Conservation (phyloP, 306 rosid species). For the Vigna unguiculata region DNA sequence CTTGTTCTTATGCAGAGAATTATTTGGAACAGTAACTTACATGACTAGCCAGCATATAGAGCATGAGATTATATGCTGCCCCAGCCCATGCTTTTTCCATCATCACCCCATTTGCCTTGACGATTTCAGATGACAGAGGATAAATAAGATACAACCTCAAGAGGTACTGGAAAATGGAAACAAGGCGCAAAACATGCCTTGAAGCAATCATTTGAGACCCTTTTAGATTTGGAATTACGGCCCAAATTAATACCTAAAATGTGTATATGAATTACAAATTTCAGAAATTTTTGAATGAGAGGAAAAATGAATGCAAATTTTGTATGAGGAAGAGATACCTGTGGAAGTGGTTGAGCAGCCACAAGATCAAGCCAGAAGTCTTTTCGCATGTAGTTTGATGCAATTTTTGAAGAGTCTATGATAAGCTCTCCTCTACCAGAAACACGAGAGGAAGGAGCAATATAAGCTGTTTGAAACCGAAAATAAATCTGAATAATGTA, state of each 20-base stretch:
- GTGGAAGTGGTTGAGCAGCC: slow-evolving; percentile 72
- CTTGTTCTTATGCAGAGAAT: slow-evolving; percentile 24
- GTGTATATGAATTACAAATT: slow-evolving; percentile 13
- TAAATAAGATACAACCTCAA: slow-evolving; percentile 64
- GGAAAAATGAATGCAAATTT: slow-evolving; percentile 1
- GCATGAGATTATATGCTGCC: slow-evolving; percentile 66
- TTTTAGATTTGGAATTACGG: slow-evolving; percentile 57
- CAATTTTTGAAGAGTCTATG: slow-evolving; percentile 61
- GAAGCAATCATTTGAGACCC: slow-evolving; percentile 58
- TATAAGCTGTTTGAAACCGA: slow-evolving; percentile 63
- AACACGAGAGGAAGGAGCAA: slow-evolving; percentile 71
- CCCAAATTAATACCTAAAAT: slow-evolving; percentile 66
- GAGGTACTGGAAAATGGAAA: slow-evolving; percentile 63
- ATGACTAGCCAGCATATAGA: slow-evolving; percentile 72
- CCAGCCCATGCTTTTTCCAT: slow-evolving; percentile 80
- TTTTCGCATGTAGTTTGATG: slow-evolving; percentile 55
- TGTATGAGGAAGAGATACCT: slow-evolving; percentile 48
- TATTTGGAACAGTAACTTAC: slow-evolving; percentile 47
- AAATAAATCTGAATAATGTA: slow-evolving; percentile 62
- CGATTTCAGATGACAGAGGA: slow-evolving; percentile 63
- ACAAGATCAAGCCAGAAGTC: slow-evolving; percentile 66
- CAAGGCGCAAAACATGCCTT: slow-evolving; percentile 53
- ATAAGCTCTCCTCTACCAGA: slow-evolving; percentile 75
- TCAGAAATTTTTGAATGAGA: background rate
- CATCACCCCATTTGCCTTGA: slow-evolving; percentile 62